Conservation (phyloP, 164 flowering plant genomes). For the Paratinospora sagittata region DNA sequence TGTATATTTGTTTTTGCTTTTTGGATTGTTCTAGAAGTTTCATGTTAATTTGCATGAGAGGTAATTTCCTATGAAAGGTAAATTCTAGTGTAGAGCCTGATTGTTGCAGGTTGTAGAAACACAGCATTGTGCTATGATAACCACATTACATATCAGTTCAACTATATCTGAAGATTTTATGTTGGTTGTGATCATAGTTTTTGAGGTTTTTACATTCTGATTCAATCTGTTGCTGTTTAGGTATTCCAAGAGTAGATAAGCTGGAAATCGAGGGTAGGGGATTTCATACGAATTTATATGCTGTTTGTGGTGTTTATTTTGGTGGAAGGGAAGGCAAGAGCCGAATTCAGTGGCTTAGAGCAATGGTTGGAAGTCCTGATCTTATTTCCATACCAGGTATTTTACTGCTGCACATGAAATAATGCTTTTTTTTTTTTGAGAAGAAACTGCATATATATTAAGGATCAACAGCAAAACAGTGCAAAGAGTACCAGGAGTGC, state of each 20-base stretch:
- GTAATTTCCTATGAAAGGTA: neutral
- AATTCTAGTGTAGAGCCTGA: too few species aligned
- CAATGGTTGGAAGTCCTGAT: slow-evolving; percentile 99
- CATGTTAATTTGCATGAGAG: neutral
- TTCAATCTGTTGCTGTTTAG: slow-evolving; percentile 28
- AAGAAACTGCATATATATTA: too few species aligned
- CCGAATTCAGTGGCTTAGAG: slow-evolving; percentile 94
- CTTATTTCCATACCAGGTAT: slow-evolving; percentile 89
- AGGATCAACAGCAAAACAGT: too few species aligned
- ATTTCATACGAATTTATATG: slow-evolving; percentile 92
- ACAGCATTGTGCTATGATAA: too few species aligned
- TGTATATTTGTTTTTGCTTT: too few species aligned
- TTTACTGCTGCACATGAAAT: neutral
- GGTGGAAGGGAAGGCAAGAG: slow-evolving; percentile 99
- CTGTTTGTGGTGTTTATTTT: slow-evolving; percentile 80
- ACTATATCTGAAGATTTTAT: too few species aligned
- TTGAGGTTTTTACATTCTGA: neutral
- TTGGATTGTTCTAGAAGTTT: neutral
- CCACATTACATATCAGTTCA: too few species aligned
- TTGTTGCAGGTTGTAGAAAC: too few species aligned
- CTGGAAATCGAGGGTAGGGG: slow-evolving; percentile 97
- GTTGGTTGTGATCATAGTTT: neutral
- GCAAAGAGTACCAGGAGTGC: too few species aligned
- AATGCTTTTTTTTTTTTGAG: too few species aligned
- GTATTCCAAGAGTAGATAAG: slow-evolving; percentile 76